phyloP scores from a whole-genome alignment of 73 alveolate genomes.

The Paramecium bursaria region DNA sequence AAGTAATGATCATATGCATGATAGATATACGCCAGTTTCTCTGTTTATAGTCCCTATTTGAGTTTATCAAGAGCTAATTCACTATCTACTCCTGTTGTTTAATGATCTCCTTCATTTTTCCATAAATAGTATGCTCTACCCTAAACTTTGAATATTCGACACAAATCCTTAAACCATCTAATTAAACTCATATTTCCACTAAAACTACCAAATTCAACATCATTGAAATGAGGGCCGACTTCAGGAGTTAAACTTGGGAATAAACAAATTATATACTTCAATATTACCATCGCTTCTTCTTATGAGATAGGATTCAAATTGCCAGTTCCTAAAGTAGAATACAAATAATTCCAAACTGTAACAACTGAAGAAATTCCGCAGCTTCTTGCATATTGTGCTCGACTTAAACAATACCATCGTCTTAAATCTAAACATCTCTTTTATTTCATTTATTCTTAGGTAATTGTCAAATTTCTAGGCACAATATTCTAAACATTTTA shows the following conservation, averaged over 20 bases:
- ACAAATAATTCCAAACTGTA: constrained; percentile 79
- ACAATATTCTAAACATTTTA: constrained; percentile 54
- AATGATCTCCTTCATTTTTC: constrained; percentile 79
- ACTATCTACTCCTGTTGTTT: constrained; percentile 74
- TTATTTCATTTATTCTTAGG: constrained; percentile 76
- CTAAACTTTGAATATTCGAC: constrained; percentile 64
- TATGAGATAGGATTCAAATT: constrained; percentile 72
- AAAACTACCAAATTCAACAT: constrained; percentile 78
- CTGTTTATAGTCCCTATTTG: constrained; percentile 71
- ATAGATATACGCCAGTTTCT: constrained; percentile 76
- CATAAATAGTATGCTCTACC: constrained; percentile 78
- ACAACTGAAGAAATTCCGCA: constrained; percentile 87
- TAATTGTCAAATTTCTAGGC: constrained; percentile 75
- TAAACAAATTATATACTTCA: constrained; percentile 62
- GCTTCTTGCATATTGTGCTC: constrained; percentile 83
- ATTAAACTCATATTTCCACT: constrained; percentile 86
- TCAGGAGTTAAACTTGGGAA: not conserved
- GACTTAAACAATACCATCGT: constrained; percentile 86
- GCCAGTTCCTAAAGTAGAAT: constrained; percentile 78
- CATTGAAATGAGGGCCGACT: constrained; percentile 78
- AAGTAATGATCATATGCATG: constrained; percentile 90
- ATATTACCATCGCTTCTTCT: constrained; percentile 76
- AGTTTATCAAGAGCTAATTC: constrained; percentile 73
- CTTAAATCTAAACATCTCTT: constrained; percentile 82
- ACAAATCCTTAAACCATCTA: constrained; percentile 73